Percentiles rank a stretch among this genome's conserved stretches.
phyloP scores from a whole-genome alignment of 306 rosid genomes.

The Ormosia emarginata region DNA sequence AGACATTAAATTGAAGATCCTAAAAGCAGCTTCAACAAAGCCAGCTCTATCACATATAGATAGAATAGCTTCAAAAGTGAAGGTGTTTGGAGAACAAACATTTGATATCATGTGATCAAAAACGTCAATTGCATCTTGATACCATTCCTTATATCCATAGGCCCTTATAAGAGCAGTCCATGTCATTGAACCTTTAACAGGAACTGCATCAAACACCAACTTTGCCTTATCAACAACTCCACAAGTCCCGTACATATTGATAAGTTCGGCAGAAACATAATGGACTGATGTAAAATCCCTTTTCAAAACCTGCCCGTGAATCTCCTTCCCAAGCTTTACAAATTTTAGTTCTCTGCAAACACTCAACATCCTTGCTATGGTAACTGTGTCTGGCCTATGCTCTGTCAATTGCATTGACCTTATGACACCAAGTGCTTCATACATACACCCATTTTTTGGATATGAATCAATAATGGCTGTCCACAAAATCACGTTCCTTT shows the following conservation, averaged over 20 bases:
- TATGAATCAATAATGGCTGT: constrained; percentile 74
- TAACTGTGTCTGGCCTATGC: constrained; percentile 63
- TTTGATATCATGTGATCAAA: constrained; percentile 50
- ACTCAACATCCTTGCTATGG: constrained; percentile 54
- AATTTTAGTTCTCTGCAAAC: constrained; percentile 45
- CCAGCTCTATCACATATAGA: constrained; percentile 65
- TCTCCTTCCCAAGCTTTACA: constrained; percentile 70
- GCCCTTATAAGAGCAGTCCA: constrained; percentile 80
- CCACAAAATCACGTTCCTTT: constrained; percentile 66
- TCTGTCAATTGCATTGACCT: constrained; percentile 63
- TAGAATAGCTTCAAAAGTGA: constrained; percentile 59
- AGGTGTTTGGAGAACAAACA: constrained; percentile 53
- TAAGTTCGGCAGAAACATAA: constrained; percentile 58
- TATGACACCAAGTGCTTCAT: constrained; percentile 47
- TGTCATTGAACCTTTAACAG: constrained; percentile 70
- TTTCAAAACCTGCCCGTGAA: constrained; percentile 70
- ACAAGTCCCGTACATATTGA: constrained; percentile 63
- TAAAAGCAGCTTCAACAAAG: constrained; percentile 56
- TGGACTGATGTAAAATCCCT: constrained; percentile 43
- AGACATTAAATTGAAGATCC: constrained; percentile 53
- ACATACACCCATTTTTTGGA: constrained; percentile 32
- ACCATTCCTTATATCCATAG: constrained; percentile 42
- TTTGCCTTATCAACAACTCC: constrained; percentile 46
- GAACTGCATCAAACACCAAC: constrained; percentile 46
- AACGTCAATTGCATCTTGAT: constrained; percentile 49